These are phyloP conservation scores for Kwoniella pini DNA, from an alignment of 768 basidiomycete genomes.

Conservation along the genomic window DNA sequence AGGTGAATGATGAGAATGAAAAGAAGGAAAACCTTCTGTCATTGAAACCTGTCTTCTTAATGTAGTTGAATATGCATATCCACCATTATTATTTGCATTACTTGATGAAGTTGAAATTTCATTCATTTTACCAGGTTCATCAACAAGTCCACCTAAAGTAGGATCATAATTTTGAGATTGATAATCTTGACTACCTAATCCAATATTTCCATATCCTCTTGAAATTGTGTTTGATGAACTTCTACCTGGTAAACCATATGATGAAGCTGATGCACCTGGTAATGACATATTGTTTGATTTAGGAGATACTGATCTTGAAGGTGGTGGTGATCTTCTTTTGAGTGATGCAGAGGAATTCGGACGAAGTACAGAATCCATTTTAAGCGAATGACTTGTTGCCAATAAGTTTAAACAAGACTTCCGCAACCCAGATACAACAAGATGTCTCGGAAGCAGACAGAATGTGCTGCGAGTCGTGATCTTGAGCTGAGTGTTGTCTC, in stretches of 20 bases:
- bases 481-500: too few species aligned
- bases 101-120: not conserved
- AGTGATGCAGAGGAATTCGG: conserved; percentile 12
- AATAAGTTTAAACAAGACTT: too few species aligned
- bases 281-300: conserved; percentile 6
- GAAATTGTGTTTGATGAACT: conserved; percentile 2
- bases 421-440: too few species aligned
- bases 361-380: conserved; percentile 11
- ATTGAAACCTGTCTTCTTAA: conserved; percentile 33
- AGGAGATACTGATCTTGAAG: conserved; percentile 24
- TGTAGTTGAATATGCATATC: conserved; percentile 49
- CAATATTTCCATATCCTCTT: conserved; percentile 11
- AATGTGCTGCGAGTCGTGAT: too few species aligned
- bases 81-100: conserved; percentile 10
- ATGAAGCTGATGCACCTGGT: conserved; percentile 14
- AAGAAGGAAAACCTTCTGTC: conserved; percentile 20
- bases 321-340: conserved; percentile 41
- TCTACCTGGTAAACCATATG: conserved; percentile 12
- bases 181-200: too few species aligned
- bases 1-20: conserved; percentile 10
- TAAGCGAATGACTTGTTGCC: too few species aligned
- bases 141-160: conserved; percentile 11
- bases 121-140: conserved; percentile 12
- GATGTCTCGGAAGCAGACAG: too few species aligned
- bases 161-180: conserved; percentile 6